Percentiles rank a stretch among this genome's conserved stretches.
These are phyloP conservation scores for Starmerella riodocensis DNA, from an alignment of 805 yeast species.

Conservation along the genomic window DNA sequence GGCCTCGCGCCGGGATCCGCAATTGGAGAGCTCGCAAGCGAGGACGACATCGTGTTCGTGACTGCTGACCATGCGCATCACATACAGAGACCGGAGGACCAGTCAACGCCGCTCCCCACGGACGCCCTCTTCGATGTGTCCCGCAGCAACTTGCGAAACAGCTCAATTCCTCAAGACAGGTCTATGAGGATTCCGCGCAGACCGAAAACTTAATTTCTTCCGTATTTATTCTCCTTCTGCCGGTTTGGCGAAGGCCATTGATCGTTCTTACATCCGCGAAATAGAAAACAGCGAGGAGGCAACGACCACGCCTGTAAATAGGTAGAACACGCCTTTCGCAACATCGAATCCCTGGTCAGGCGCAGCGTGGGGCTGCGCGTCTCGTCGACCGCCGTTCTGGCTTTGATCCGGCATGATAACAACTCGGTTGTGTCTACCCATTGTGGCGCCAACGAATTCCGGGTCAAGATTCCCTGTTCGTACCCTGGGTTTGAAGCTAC, in stretches of 20 bases:
- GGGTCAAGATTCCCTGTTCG: no score
- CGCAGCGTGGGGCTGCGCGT: background rate
- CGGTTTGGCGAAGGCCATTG: no score
- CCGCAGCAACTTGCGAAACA: conserved; percentile 3
- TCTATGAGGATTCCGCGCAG: conserved; percentile 6
- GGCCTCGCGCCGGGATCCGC: background rate
- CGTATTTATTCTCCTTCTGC: no score
- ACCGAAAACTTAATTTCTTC: background rate
- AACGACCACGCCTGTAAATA: conserved; percentile 12
- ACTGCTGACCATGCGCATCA: conserved; percentile 13
- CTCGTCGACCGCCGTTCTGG: background rate
- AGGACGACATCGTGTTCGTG: conserved; percentile 13
- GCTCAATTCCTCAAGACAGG: conserved; percentile 11
- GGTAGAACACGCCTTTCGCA: conserved; percentile 1
- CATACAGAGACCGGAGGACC: conserved; percentile 1
- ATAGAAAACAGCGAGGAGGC: conserved; percentile 16
- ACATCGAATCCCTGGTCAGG: background rate
- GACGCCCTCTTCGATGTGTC: conserved; percentile 9
- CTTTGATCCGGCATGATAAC: background rate
- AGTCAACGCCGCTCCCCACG: conserved; percentile 9
- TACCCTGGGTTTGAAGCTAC: no score
- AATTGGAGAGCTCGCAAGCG: background rate
- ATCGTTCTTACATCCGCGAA: conserved; percentile 4
- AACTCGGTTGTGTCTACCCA: no score
- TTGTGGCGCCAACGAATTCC: no score